Base-by-base conservation (phyloP, 371 early-diverging fungal genomes). In the Batrachochytrium dendrobatidis region DNA sequence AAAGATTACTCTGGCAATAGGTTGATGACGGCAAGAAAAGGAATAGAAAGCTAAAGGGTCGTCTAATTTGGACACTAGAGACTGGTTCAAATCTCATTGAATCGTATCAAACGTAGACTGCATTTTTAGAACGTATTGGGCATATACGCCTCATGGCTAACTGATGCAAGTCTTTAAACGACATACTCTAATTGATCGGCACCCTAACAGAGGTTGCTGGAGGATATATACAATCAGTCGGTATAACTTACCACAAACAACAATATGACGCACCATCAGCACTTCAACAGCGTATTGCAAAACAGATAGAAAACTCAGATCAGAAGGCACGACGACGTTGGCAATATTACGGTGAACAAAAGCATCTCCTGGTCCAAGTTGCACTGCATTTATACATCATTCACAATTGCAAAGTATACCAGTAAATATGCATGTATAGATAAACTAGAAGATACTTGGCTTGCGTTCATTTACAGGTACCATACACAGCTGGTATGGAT, bases 301-400 rank as follows among this genome's bases (percentile, higher is more conserved):
- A 52, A 91, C 94, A 2, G 90, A 86, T n/a, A 89, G 78, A 46
- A 77, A 77, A 68, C 83, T 91, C 54, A 90, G 55, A 66, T 97
- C 98, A 35, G 69, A 54, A 52, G 58, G 53, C 29, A 57, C 51
- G 32, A 95, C 86, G 18, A 91, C 85, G 72, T 95, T 95, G 65
- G 95, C 98, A 57, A 97, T 92, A 76, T 95, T 97, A 65, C 95
- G 82, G 75, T 92, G 93, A 12, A 92, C 90, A 75, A 95, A 97
- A 32, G 95, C 76, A 48, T 95, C 94, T 43, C 98, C 95, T 17
- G 88, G 86, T 25, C 70, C 75, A 51, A 72, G 43, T 55, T 75
- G 69, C 34, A 74, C 60, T 25, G 53, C n/a, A n/a, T n/a, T n/a
- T n/a, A n/a, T n/a, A n/a, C n/a, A n/a, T 31, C 60, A 17, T 20